Conservation (phyloP, 1,139 yeast species). For the Magnusiomyces paraingens region DNA sequence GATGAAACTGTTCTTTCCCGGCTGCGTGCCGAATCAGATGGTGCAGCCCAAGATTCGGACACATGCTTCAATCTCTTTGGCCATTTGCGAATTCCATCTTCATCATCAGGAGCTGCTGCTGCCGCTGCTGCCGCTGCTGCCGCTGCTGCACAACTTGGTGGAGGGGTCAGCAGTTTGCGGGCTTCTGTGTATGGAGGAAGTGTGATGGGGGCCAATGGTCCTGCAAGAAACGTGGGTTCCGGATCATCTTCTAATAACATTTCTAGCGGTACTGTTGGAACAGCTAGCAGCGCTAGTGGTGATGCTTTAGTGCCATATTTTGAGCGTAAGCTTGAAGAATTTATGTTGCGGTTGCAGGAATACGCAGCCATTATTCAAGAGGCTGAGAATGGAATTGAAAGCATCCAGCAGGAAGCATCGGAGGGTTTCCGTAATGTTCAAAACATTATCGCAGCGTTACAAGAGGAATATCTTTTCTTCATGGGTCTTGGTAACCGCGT, state of each 20-base stretch:
- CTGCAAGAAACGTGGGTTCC: not conserved
- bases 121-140: conserved; percentile 20
- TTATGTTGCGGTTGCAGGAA: conserved; percentile 54
- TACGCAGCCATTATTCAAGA: conserved; percentile 59
- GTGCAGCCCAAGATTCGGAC: conserved; percentile 50
- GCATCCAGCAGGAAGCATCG: conserved; percentile 54
- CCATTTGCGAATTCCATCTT: conserved; percentile 49
- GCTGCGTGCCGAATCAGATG: conserved; percentile 40
- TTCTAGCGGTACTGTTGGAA: not conserved
- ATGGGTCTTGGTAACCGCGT: conserved; percentile 87
- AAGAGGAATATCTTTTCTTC: conserved; percentile 76
- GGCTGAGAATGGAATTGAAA: conserved; percentile 70
- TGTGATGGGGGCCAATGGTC: too few relatives aligned
- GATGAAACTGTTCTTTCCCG: conserved; percentile 51
- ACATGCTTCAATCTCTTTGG: conserved; percentile 59
- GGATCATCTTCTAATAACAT: not conserved
- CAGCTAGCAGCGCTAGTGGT: not conserved
- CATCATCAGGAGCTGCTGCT: conserved; percentile 13
- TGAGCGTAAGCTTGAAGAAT: conserved; percentile 44
- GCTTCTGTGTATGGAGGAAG: too few relatives aligned
- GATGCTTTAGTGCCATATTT: conserved; percentile 51
- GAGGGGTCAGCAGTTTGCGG: conserved; percentile 14
- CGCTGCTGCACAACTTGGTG: conserved; percentile 9
- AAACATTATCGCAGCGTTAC: conserved; percentile 57
- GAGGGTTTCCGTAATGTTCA: conserved; percentile 37